Base-by-base conservation (phyloP, 2,329 filamentous ascomycete genomes). In the Cordyceps pruinosa region DNA sequence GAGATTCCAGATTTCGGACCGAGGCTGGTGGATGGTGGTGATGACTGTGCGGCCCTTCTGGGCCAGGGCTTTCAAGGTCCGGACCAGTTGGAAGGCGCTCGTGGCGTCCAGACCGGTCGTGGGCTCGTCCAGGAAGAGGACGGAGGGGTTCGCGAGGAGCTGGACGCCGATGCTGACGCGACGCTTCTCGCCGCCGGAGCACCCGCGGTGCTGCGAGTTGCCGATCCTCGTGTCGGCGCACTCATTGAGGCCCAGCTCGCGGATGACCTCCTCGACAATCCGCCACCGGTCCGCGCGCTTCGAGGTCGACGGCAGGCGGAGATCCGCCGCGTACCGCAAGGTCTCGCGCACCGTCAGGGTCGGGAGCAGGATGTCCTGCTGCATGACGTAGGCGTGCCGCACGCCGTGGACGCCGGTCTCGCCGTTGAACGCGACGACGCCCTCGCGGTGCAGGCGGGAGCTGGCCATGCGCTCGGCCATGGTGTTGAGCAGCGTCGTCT, bases 101-200 rank as follows among this genome's bases (percentile, higher is more conserved):
- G 87, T 89, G 0, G 88, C 87, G 70, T 92, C 88, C 8, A 92
- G 75, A 1, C 87, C 87, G 1, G 88, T 91, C 0, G 89, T 92
- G 0, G 88, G 88, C 64, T 92, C 89, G 64, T 93, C 89, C 23
- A 90, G 78, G 68, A 90, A 91, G 7, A 92, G 72, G 1, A 92
- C 80, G 6, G 86, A 89, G 1, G 89, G 88, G 66, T 91, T 92
- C 5, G 86, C 84, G n/a, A 92, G 74, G 57, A 92, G 76, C 69
- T 91, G 88, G 5, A 92, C 87, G 2, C 87, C 88, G 48, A 92
- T 88, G 61, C 86, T 90, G 0, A 86, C 87, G 32, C 88, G 76
- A 60, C 88, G 77, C 73, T 90, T 91, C 68, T 92, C 89, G 3
- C 88, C 89, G 0, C 89, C 88, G 46, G 87, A 90, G 64, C 88